A percentile compares a stretch with the other conserved stretches of the same genome.
Conservation (phyloP, 2,329 filamentous ascomycete genomes). For the Waltergamsia citrina region DNA sequence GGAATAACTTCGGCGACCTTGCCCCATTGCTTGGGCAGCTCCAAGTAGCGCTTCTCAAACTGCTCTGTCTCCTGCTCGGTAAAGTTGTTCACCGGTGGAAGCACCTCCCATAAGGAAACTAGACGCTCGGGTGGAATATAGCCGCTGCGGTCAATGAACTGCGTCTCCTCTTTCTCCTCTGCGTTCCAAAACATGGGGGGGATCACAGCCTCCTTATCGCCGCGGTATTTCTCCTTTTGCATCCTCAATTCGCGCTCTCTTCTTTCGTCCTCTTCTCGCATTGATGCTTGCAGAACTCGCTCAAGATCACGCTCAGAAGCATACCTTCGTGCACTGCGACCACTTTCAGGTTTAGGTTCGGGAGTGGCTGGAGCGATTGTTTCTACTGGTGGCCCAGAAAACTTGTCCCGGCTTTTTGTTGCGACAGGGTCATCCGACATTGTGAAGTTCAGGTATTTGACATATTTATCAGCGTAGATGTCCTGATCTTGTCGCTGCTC, state of each 20-base stretch:
- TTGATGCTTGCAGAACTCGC: slow-evolving; percentile 61
- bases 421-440: slow-evolving; percentile 45
- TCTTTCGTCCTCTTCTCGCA: slow-evolving; percentile 60
- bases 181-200: slow-evolving; percentile 59
- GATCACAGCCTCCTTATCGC: slow-evolving; percentile 67
- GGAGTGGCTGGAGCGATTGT: slow-evolving; percentile 27
- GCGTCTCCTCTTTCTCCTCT: slow-evolving; percentile 46
- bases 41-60: slow-evolving; percentile 67
- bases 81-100: slow-evolving; percentile 68
- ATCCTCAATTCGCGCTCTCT: slow-evolving; percentile 56
- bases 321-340: slow-evolving; percentile 45
- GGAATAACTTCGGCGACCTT: slow-evolving; percentile 61
- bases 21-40: slow-evolving; percentile 75
- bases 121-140: slow-evolving; percentile 56
- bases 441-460: slow-evolving; percentile 44
- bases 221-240: slow-evolving; percentile 61
- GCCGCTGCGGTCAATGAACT: slow-evolving; percentile 58
- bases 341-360: slow-evolving; percentile 48
- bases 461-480: slow-evolving; percentile 37
- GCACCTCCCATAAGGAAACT: slow-evolving; percentile 60
- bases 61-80: slow-evolving; percentile 57
- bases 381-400: slow-evolving; percentile 19
- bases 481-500: slow-evolving; percentile 29
- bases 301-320: slow-evolving; percentile 67
- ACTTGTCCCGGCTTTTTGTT: slow-evolving; percentile 45